Conservation (phyloP, 768 basidiomycete genomes). For the Lactifluus pinguis region DNA sequence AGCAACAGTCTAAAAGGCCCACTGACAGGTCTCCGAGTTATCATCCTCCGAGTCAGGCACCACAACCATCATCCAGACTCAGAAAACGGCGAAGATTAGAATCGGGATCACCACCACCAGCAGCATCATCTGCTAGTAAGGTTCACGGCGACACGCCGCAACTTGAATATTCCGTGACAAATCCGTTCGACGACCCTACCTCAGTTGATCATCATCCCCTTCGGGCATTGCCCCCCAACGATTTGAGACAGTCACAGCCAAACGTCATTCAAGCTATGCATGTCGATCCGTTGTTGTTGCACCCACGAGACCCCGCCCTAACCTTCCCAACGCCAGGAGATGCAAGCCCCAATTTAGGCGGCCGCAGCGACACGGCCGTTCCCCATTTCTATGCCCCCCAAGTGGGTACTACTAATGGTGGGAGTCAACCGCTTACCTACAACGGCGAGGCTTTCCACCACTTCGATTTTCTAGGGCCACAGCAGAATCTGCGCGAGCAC, state of each 20-base stretch:
- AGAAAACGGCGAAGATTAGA: no score
- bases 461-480: slow-evolving; percentile 28
- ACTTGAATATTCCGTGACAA: not conserved
- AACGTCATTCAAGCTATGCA: not conserved
- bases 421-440: not conserved
- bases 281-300: slow-evolving; percentile 11
- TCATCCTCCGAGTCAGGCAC: not conserved
- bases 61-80: not conserved
- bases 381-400: not conserved
- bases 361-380: not conserved
- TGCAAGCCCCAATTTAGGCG: not conserved
- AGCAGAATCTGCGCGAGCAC: slow-evolving; percentile 27
- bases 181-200: not conserved
- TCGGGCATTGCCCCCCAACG: not conserved
- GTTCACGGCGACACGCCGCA: not conserved
- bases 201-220: not conserved
- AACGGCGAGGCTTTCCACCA: slow-evolving; percentile 7
- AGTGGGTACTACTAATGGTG: not conserved
- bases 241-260: not conserved
- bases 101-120: not conserved
- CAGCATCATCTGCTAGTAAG: not conserved
- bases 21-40: not conserved
- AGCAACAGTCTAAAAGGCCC: not conserved
- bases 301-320: not conserved
- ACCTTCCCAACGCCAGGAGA: not conserved